These are phyloP conservation scores for Leccinum pellstonianum DNA, from an alignment of 768 basidiomycete species.

Conservation along the genomic window DNA sequence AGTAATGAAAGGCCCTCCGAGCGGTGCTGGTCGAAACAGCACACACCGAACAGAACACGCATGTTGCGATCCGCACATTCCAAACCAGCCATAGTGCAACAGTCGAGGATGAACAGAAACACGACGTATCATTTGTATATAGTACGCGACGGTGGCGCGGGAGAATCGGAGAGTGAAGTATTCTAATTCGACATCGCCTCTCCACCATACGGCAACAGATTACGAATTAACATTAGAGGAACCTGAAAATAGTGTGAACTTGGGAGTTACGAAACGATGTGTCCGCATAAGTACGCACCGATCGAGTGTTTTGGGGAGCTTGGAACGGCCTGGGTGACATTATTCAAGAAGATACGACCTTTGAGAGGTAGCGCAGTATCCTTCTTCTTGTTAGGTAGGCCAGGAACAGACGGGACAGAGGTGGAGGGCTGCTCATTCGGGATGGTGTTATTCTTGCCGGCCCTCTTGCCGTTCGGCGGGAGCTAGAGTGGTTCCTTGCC, in stretches of 20 bases:
- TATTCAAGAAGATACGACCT: constrained; percentile 95
- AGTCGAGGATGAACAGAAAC: too few species aligned
- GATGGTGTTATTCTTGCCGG: constrained; percentile 82
- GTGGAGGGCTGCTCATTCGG: constrained; percentile 74
- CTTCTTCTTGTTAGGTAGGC: constrained; percentile 67
- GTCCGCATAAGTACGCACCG: constrained; percentile 45
- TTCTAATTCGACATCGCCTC: constrained; percentile 89
- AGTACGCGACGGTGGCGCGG: too few species aligned
- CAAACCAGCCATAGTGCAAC: too few species aligned
- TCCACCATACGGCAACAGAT: constrained; percentile 91
- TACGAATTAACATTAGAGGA: constrained; percentile 57
- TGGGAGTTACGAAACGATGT: constrained; percentile 1
- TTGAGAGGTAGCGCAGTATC: constrained; percentile 85
- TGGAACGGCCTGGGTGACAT: constrained; percentile 81
- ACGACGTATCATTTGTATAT: too few species aligned
- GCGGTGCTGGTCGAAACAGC: too few species aligned
- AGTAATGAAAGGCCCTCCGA: too few species aligned
- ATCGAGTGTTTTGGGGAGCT: constrained; percentile 54
- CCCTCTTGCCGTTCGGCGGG: constrained; percentile 62
- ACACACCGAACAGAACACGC: too few species aligned
- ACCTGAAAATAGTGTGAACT: constrained; percentile 33
- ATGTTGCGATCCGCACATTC: too few species aligned
- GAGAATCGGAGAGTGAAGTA: constrained; percentile 84
- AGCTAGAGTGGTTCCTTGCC: constrained; percentile 79
- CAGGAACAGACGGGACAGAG: constrained; percentile 46